Evolutionary conservation across 306 rosid genomes (phyloP).

Genomic region (Prosopis cineraria): DNA sequence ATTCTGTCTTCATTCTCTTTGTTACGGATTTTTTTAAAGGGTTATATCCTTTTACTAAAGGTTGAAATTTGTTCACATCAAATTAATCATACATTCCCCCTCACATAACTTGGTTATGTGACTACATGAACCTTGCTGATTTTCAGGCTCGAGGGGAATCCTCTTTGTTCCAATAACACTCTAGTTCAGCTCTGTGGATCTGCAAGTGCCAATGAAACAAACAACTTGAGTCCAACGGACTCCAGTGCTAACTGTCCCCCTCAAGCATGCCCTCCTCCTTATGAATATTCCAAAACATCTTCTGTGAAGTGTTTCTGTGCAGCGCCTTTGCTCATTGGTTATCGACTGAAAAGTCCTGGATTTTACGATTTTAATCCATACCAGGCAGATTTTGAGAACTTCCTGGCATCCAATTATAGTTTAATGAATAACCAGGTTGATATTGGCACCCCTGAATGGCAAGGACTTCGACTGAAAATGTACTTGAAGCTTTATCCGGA

Average conservation of each 20-base stretch:
- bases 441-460: slow-evolving; percentile 52
- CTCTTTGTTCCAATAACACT: slow-evolving; percentile 56
- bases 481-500: slow-evolving; percentile 71
- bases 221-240: slow-evolving; percentile 29
- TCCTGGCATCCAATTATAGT: slow-evolving; percentile 51
- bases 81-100: slow-evolving; percentile 7
- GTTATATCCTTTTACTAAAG: slow-evolving; percentile 7
- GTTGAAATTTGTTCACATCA: slow-evolving; percentile 17
- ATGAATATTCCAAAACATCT: slow-evolving; percentile 47
- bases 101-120: background rate
- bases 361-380: slow-evolving; percentile 66
- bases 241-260: slow-evolving; percentile 37
- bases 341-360: slow-evolving; percentile 94
- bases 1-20: slow-evolving; percentile 11
- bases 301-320: slow-evolving; percentile 65
- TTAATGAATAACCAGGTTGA: slow-evolving; percentile 57
- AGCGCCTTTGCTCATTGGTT: slow-evolving; percentile 59
- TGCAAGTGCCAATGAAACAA: slow-evolving; percentile 31
- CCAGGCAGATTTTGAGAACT: slow-evolving; percentile 37
- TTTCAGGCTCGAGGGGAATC: slow-evolving; percentile 94
- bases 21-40: slow-evolving; percentile 19
- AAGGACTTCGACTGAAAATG: slow-evolving; percentile 82
- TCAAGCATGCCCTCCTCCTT: slow-evolving; percentile 67
- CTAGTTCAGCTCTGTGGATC: slow-evolving; percentile 55
- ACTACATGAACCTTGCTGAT: slow-evolving; percentile 19